These are phyloP conservation scores for Insectozyma bohioensis DNA, from an alignment of 1,139 yeast species.

Conservation along the genomic window DNA sequence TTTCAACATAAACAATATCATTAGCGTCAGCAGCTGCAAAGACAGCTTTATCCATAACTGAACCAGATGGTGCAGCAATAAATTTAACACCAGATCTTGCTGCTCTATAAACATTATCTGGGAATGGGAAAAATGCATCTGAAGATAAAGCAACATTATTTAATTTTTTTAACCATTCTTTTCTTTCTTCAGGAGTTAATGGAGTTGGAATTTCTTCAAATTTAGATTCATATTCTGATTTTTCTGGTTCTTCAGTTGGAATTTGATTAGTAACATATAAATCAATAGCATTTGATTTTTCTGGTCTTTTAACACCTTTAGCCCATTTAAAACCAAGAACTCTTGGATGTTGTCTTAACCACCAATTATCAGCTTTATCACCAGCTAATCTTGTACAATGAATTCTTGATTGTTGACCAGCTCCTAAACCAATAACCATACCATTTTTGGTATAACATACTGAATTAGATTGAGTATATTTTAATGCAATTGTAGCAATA, in stretches of 20 bases:
- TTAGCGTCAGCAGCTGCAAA: conserved; percentile 91
- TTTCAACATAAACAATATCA: conserved; percentile 86
- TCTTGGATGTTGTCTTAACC: conserved; percentile 97
- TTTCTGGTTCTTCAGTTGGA: conserved; percentile 91
- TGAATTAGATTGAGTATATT: conserved; percentile 97
- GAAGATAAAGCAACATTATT: conserved; percentile 88
- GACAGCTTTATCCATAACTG: conserved; percentile 97
- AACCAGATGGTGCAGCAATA: conserved; percentile 96
- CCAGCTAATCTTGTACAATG: conserved; percentile 99
- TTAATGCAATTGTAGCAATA: conserved; percentile 94
- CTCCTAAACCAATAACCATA: conserved; percentile 98
- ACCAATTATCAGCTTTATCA: conserved; percentile 99
- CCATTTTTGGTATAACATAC: conserved; percentile 98
- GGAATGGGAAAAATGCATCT: conserved; percentile 99
- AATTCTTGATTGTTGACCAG: conserved; percentile 98
- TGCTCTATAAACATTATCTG: conserved; percentile 97
- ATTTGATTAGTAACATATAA: conserved; percentile 87
- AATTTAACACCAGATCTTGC: conserved; percentile 93
- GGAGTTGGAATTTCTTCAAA: conserved; percentile 83
- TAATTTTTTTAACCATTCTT: conserved; percentile 80
- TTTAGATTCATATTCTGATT: conserved; percentile 86
- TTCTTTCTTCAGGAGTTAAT: conserved; percentile 77
- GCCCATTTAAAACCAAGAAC: conserved; percentile 96
- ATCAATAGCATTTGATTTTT: conserved; percentile 96
- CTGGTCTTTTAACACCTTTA: conserved; percentile 97